Conservation (phyloP, 2,329 filamentous ascomycete genomes). For the Apiospora pterosperma region DNA sequence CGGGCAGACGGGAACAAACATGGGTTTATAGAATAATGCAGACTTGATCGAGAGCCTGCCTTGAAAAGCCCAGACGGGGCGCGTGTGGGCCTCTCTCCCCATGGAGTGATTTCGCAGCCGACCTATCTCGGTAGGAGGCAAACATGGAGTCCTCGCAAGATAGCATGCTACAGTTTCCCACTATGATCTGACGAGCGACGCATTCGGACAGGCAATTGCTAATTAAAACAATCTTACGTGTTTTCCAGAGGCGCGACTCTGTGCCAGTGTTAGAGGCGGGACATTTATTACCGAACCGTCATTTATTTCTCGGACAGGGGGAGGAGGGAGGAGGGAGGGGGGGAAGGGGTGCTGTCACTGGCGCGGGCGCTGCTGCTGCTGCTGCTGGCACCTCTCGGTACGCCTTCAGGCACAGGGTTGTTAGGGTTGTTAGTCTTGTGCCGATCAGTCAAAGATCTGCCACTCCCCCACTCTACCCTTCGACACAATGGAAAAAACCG, state of each 20-base stretch:
- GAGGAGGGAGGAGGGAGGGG: neutral
- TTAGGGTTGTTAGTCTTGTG: neutral
- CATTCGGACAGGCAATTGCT: neutral
- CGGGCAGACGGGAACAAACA: neutral
- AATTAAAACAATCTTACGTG: neutral
- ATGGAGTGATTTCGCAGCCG: neutral
- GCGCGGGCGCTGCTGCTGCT: neutral
- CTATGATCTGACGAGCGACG: neutral
- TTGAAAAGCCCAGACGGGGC: neutral
- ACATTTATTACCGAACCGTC: neutral
- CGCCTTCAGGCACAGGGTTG: neutral
- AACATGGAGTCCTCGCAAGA: neutral
- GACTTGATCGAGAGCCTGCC: neutral
- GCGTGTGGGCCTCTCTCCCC: neutral
- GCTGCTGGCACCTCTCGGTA: neutral
- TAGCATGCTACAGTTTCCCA: neutral
- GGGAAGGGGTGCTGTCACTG: no score
- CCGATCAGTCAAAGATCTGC: neutral
- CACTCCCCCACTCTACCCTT: neutral
- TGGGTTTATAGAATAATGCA: neutral
- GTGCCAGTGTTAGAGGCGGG: neutral
- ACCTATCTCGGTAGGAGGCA: neutral
- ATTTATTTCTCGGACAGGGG: neutral
- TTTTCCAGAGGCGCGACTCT: neutral
- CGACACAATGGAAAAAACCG: neutral